Percentiles rank a stretch among this genome's conserved stretches.
Evolutionary conservation across 164 flowering plant species (phyloP).

Genomic region (Nelumbo lutea): DNA sequence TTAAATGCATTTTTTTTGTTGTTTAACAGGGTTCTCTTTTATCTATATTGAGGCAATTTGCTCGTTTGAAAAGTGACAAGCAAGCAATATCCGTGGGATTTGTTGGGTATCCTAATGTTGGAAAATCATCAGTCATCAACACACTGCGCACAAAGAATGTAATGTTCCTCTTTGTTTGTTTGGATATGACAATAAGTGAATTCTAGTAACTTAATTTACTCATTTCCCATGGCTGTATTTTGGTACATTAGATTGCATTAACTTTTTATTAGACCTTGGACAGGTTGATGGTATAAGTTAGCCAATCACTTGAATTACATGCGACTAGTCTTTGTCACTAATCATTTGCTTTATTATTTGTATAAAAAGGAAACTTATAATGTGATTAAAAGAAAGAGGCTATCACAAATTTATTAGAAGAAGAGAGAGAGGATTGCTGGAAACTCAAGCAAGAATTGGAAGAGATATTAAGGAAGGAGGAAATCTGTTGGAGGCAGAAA

Average conservation of each 20-base stretch:
- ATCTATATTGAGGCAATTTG: slow-evolving; percentile 85
- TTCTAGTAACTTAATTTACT: not conserved
- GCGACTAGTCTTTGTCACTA: not conserved
- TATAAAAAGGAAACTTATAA: too few relatives aligned
- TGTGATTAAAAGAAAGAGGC: too few relatives aligned
- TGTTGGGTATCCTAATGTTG: slow-evolving; percentile 99
- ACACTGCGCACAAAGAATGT: slow-evolving; percentile 95
- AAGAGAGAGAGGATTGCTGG: too few relatives aligned
- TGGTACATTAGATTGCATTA: not conserved
- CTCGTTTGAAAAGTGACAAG: slow-evolving; percentile 94
- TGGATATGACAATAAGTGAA: not conserved
- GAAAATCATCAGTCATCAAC: slow-evolving; percentile 97
- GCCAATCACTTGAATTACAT: not conserved
- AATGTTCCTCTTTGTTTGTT: slow-evolving; percentile 19
- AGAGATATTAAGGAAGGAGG: too few relatives aligned
- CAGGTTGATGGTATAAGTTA: not conserved
- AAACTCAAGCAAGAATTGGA: too few relatives aligned
- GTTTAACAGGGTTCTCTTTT: slow-evolving; percentile 77
- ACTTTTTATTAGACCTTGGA: not conserved
- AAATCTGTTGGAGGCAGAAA: too few relatives aligned
- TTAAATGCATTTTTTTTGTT: not conserved
- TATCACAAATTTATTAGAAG: too few relatives aligned
- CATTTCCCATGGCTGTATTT: not conserved
- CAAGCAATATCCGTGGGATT: slow-evolving; percentile 99
- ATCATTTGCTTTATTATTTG: not conserved